Evolutionary conservation across 768 basidiomycete species (phyloP).

Genomic region (Collybia mongolica): DNA sequence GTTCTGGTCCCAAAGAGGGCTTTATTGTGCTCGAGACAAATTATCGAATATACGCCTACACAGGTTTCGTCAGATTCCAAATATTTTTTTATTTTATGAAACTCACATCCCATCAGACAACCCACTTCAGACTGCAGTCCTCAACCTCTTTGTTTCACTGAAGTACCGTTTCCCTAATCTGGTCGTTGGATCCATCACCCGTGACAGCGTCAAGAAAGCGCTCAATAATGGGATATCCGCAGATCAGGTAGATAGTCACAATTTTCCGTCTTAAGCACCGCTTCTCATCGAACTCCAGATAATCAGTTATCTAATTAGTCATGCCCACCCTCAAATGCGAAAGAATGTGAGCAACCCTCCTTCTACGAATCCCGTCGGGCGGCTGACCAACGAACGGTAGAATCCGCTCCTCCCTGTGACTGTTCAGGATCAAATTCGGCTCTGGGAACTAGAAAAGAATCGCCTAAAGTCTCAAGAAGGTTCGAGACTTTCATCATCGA

Average conservation of each 20-base stretch:
- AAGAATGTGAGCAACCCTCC: constrained; percentile 63
- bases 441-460: constrained; percentile 97
- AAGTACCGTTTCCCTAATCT: constrained; percentile 96
- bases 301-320: constrained; percentile 89
- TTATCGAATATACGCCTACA: constrained; percentile 97
- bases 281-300: constrained; percentile 52
- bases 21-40: constrained; percentile 98
- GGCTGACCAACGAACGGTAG: constrained; percentile 34
- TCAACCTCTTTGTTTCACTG: constrained; percentile 90
- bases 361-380: constrained; percentile 1
- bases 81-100: constrained; percentile 16
- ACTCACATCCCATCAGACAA: constrained; percentile 60
- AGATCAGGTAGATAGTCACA: constrained; percentile 67
- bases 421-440: constrained; percentile 94
- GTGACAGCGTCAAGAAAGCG: constrained; percentile 94
- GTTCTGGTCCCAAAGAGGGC: constrained; percentile 68
- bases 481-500: constrained; percentile 29
- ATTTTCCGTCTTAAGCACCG: constrained; percentile 13
- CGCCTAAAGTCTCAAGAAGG: constrained; percentile 88
- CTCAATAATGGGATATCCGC: constrained; percentile 94
- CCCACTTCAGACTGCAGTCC: constrained; percentile 91
- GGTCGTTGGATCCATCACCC: constrained; percentile 92
- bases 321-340: constrained; percentile 98
- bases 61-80: constrained; percentile 50
- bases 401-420: constrained; percentile 94